Evolutionary conservation across 1,284 basidiomycete genomes (phyloP).

Genomic region (Pyrrhoderma noxium): DNA sequence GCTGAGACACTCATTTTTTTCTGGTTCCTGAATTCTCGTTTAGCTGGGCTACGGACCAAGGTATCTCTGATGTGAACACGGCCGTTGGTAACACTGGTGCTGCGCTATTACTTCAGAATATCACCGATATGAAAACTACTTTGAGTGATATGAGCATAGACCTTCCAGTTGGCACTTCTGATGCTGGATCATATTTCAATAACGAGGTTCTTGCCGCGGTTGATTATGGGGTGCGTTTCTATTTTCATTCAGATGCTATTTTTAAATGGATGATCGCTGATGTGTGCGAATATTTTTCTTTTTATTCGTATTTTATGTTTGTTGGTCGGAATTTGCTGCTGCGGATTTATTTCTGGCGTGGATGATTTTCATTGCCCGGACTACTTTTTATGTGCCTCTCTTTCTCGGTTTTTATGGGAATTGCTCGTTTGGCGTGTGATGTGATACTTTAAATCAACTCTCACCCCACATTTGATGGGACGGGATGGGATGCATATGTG

Average conservation of each 20-base stretch:
- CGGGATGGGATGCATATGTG: conserved; percentile 4
- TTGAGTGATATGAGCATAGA: conserved; percentile 43
- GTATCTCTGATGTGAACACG: conserved; percentile 40
- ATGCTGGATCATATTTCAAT: conserved; percentile 87
- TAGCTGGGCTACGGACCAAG: conserved; percentile 49
- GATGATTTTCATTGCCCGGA: conserved; percentile 2
- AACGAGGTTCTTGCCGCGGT: conserved; percentile 55
- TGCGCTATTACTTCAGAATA: conserved; percentile 50
- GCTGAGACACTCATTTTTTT: too few relatives aligned
- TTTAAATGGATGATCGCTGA: not conserved
- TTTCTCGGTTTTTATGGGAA: not conserved
- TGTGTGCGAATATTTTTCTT: not conserved
- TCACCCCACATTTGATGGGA: conserved; percentile 22
- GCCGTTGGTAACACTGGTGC: conserved; percentile 43
- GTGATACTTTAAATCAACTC: too few relatives aligned
- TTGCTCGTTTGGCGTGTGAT: too few relatives aligned
- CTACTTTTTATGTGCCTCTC: not conserved
- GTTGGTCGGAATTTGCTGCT: conserved; percentile 1
- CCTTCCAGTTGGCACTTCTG: conserved; percentile 79
- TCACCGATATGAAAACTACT: conserved; percentile 55
- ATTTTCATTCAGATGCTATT: not conserved
- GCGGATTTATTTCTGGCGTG: conserved; percentile 30
- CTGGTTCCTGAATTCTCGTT: not conserved
- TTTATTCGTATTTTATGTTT: not conserved
- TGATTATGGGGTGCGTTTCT: conserved; percentile 65